A percentile compares a stretch with the other conserved stretches of the same genome.
Conservation (phyloP, 768 basidiomycete genomes). For the Psilocybe azurescens region DNA sequence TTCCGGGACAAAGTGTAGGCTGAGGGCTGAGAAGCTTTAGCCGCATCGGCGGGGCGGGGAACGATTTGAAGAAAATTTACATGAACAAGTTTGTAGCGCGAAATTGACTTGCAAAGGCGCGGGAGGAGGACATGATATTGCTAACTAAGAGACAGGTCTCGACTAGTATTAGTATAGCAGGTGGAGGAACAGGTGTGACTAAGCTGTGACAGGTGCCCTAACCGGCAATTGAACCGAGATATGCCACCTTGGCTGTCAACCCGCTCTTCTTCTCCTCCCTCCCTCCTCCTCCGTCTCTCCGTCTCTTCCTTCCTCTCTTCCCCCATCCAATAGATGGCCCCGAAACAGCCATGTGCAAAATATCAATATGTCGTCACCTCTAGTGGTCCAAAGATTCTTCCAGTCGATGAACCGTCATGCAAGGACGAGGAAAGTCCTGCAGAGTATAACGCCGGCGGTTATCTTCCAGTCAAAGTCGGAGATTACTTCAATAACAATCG, state of each 20-base stretch:
- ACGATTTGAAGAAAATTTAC: not conserved
- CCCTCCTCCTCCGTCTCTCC: constrained; percentile 12
- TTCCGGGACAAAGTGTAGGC: no score
- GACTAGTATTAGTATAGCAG: no score
- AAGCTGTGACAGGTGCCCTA: constrained; percentile 16
- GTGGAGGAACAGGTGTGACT: no score
- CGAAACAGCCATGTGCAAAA: constrained; percentile 68
- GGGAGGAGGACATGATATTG: no score
- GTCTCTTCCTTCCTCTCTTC: constrained; percentile 14
- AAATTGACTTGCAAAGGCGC: no score
- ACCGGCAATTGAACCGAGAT: constrained; percentile 16
- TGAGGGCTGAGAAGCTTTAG: no score
- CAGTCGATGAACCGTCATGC: constrained; percentile 64
- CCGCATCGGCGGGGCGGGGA: no score
- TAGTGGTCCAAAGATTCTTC: constrained; percentile 70
- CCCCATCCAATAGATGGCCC: constrained; percentile 60
- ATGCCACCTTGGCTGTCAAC: constrained; percentile 22
- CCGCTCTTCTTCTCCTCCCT: constrained; percentile 23
- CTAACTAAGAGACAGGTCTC: no score
- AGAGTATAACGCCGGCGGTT: constrained; percentile 83
- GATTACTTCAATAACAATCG: constrained; percentile 86
- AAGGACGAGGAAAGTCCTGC: constrained; percentile 87
- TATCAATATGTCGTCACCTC: constrained; percentile 79
- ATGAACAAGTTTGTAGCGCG: not conserved
- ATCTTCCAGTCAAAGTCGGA: constrained; percentile 79